Percentiles rank a stretch among this genome's conserved stretches.
Evolutionary conservation across 2,329 filamentous ascomycete genomes (phyloP).

Genomic region (Pleomassaria siparia): DNA sequence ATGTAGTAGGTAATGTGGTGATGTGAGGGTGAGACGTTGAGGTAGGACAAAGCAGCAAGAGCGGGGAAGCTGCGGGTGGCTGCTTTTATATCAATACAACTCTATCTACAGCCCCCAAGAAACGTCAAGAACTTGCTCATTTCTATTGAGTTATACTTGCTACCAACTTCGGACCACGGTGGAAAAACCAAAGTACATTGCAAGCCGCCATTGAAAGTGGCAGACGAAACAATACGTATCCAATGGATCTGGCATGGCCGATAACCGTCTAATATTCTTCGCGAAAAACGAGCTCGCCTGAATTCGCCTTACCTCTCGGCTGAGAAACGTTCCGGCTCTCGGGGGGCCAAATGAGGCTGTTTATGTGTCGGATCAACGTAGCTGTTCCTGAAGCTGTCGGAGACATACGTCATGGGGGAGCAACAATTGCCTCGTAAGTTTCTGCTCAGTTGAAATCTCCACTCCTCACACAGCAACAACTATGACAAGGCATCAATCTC

Average conservation of each 20-base stretch:
- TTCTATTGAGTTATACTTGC: too few species aligned
- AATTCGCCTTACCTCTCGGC: too few species aligned
- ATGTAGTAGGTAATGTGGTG: too few species aligned
- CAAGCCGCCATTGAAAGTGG: too few species aligned
- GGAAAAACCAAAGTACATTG: too few species aligned
- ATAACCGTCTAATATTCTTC: too few species aligned
- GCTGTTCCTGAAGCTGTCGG: constrained; percentile 11
- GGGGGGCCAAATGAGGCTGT: constrained; percentile 17
- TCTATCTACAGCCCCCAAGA: background rate
- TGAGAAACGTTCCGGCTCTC: constrained; percentile 1
- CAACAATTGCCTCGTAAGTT: background rate
- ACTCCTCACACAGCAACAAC: background rate
- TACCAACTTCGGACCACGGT: too few species aligned
- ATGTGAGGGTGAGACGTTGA: too few species aligned
- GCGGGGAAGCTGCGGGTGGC: constrained; percentile 12
- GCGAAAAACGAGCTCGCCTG: too few species aligned
- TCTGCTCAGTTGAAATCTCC: background rate
- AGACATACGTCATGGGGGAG: constrained; percentile 13
- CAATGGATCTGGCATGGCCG: too few species aligned
- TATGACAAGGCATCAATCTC: background rate
- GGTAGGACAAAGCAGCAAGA: constrained; percentile 15
- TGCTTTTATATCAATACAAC: constrained; percentile 11
- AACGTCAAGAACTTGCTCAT: too few species aligned
- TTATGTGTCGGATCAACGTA: constrained; percentile 8
- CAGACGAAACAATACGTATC: too few species aligned